phyloP scores from a whole-genome alignment of 495 filamentous ascomycete species.

The Corynascus novoguineensis region DNA sequence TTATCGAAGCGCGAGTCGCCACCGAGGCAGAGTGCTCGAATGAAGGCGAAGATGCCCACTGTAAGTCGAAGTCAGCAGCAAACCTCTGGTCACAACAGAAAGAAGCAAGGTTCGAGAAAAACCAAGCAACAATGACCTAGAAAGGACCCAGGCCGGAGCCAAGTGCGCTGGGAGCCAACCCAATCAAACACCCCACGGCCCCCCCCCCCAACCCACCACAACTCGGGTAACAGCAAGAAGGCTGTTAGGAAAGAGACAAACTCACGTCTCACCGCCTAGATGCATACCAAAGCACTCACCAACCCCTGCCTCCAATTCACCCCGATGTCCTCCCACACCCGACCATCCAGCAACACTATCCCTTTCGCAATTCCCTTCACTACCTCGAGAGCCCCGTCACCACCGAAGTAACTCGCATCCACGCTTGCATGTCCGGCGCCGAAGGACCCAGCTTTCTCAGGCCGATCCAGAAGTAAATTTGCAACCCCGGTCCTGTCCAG shows the following conservation, averaged over 20 bases:
- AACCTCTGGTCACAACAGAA: background rate
- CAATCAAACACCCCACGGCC: no score
- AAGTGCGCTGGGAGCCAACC: no score
- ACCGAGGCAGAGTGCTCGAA: conserved; percentile 48
- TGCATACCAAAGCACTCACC: conserved; percentile 48
- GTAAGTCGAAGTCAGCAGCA: background rate
- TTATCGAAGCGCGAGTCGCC: conserved; percentile 57
- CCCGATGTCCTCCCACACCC: background rate
- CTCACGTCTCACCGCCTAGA: conserved; percentile 56
- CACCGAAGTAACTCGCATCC: no score
- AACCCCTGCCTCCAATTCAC: conserved; percentile 55
- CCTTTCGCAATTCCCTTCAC: background rate
- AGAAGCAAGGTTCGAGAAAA: no score
- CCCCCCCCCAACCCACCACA: no score
- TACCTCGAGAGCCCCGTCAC: background rate
- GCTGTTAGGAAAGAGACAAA: conserved; percentile 8
- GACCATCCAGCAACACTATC: background rate
- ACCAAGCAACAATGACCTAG: no score
- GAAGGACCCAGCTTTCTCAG: no score
- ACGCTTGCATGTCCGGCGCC: no score
- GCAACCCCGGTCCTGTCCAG: no score
- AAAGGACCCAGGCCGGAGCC: no score
- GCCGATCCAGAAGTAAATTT: no score
- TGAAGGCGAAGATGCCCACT: conserved; percentile 59
- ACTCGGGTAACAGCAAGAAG: background rate